A percentile compares a stretch with the other conserved stretches of the same genome.
Conservation (phyloP, 352 stramenopile genomes). For the Pythium pectinolyticum region DNA sequence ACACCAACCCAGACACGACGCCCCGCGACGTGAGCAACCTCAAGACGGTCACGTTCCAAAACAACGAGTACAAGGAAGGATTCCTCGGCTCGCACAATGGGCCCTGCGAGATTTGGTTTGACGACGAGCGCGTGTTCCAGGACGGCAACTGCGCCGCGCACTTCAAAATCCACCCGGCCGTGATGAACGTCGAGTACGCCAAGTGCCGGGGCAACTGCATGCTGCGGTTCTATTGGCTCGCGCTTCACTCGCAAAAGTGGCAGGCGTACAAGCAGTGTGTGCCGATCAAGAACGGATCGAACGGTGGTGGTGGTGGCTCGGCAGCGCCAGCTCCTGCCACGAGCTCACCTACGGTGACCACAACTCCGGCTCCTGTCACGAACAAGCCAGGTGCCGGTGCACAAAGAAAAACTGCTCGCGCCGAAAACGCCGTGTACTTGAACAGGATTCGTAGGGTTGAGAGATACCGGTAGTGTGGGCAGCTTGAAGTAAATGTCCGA, state of each 20-base stretch:
- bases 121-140: constrained; percentile 24
- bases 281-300: constrained; percentile 22
- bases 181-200: constrained; percentile 47
- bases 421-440: not conserved
- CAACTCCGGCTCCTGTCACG: not conserved
- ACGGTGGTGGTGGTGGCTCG: not conserved
- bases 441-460: not conserved
- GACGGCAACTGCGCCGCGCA: constrained; percentile 38
- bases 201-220: constrained; percentile 35
- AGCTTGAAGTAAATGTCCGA: too few relatives aligned
- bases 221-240: constrained; percentile 44
- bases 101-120: constrained; percentile 29
- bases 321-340: not conserved
- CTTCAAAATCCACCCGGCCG: constrained; percentile 36
- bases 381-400: too few relatives aligned
- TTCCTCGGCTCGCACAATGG: constrained; percentile 39
- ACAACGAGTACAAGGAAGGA: constrained; percentile 43
- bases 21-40: constrained; percentile 21
- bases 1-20: constrained; percentile 21
- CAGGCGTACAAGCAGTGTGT: constrained; percentile 34
- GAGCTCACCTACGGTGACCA: too few relatives aligned
- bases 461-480: too few relatives aligned
- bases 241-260: constrained; percentile 31
- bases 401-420: not conserved
- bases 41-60: constrained; percentile 34